Evolutionary conservation across 306 rosid species (phyloP), one percentile per base, ranked within the genome.

Genomic region (Biancaea sappan): DNA sequence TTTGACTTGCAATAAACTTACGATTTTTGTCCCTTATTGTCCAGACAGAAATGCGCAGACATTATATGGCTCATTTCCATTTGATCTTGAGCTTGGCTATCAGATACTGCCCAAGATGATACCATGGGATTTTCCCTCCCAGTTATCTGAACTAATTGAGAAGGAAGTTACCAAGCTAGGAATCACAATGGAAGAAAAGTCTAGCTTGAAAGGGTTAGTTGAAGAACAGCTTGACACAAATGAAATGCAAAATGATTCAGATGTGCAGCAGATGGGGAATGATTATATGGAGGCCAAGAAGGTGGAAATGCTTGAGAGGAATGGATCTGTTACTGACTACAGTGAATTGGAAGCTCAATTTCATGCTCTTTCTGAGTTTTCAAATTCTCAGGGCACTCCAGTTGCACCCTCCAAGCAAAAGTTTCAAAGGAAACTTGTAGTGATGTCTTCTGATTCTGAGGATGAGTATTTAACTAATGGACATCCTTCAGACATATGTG

Each of bases 71-170:
- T 83, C 83, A 32, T 82, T 88, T 77, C 86, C 81, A 46, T 94
- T 91, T 84, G 91, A 94, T 81, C 87, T 88, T 67, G 93, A 84
- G 66, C 88, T 86, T 85, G 86, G 88, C 69, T 89, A 91, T 77
- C 90, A 64, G 50, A 84, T 91, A 60, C 87, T 91, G 31, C 92
- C 97, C 37, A 90, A 77, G 84, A 80, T 90, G 35, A 79, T 94
- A 67, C 97, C 98, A 7, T 91, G 97, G 97, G 84, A 62, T 70
- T 85, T 84, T 63, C 93, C 96, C 68, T 94, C 97, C 43, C 86
- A 81, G 77, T 75, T 94, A 78, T 85, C 93, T 58, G 77, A 88
- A 80, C 77, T 78, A 60, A 86, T 90, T 66, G 97, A 90, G 72
- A 83, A 88, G 44, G 95, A 91, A 87, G 83, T 91, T 66, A 41